Conservation (phyloP, 108 stramenopile species). For the Poteriospumella lacustris region DNA sequence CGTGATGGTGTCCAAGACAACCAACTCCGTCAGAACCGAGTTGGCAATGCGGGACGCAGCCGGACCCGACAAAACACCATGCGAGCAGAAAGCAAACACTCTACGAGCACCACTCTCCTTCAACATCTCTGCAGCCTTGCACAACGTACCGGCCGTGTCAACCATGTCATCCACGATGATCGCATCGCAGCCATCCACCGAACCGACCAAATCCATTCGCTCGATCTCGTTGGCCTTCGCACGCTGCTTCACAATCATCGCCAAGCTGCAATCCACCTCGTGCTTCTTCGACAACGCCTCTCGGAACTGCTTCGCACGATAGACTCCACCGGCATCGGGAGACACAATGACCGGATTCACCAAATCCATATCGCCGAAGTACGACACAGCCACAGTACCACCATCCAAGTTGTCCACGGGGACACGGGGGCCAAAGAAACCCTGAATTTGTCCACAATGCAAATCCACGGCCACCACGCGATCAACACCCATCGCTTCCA, state of each 20-base stretch:
- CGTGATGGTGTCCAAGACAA: constrained; percentile 59
- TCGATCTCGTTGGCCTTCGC: constrained; percentile 81
- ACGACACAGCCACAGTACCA: constrained; percentile 91
- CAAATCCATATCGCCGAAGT: constrained; percentile 96
- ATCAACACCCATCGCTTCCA: constrained; percentile 99
- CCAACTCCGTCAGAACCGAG: constrained; percentile 83
- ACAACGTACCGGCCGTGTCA: constrained; percentile 97
- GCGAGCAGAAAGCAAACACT: constrained; percentile 98
- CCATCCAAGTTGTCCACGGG: constrained; percentile 99
- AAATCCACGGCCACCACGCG: constrained; percentile 97
- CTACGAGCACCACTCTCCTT: constrained; percentile 83
- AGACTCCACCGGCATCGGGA: constrained; percentile 98
- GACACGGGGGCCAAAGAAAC: constrained; percentile 78
- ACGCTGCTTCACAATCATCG: constrained; percentile 99
- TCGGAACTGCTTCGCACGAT: constrained; percentile 98
- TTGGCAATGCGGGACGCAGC: constrained; percentile 90
- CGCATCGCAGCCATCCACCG: constrained; percentile 91
- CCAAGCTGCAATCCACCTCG: constrained; percentile 88
- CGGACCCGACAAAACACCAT: constrained; percentile 92
- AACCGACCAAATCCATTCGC: constrained; percentile 97
- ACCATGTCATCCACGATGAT: constrained; percentile 99
- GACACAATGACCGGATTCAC: constrained; percentile 93
- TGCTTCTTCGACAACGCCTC: constrained; percentile 83
- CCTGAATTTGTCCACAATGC: constrained; percentile 99
- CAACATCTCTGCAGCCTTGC: constrained; percentile 95